These are phyloP conservation scores for Ceratocystiopsis brevicomis DNA, from an alignment of 2,329 filamentous ascomycete genomes.

Conservation along the genomic window DNA sequence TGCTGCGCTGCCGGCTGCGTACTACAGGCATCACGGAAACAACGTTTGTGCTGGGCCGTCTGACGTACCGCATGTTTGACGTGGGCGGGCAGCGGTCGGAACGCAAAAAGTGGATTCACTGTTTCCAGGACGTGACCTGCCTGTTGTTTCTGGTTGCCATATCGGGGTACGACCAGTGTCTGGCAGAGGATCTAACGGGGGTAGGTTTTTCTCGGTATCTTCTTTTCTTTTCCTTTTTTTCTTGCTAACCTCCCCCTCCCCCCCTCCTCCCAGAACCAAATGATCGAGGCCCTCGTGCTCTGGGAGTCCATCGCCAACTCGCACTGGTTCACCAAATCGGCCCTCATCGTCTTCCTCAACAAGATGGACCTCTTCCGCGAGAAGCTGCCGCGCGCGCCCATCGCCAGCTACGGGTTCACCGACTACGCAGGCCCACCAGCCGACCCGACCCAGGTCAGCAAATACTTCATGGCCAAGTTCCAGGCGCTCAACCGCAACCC, in stretches of 20 bases:
- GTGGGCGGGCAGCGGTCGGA: slow-evolving; percentile 84
- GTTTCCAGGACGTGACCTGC: slow-evolving; percentile 85
- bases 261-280: slow-evolving; percentile 48
- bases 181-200: slow-evolving; percentile 53
- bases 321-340: slow-evolving; percentile 68
- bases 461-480: slow-evolving; percentile 72
- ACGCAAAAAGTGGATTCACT: slow-evolving; percentile 95
- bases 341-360: slow-evolving; percentile 70
- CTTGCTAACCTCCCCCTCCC: neutral
- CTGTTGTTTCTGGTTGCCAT: slow-evolving; percentile 87
- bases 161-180: slow-evolving; percentile 87
- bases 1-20: slow-evolving; percentile 71
- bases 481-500: slow-evolving; percentile 52
- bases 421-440: slow-evolving; percentile 56
- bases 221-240: slow-evolving; percentile 23
- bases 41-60: slow-evolving; percentile 73
- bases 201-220: slow-evolving; percentile 47
- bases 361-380: slow-evolving; percentile 75
- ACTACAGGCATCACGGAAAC: slow-evolving; percentile 96
- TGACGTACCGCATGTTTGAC: slow-evolving; percentile 95
- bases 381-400: slow-evolving; percentile 52
- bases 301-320: slow-evolving; percentile 76
- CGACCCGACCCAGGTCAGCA: slow-evolving; percentile 56
- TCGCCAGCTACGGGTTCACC: slow-evolving; percentile 56
- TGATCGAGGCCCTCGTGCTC: slow-evolving; percentile 75